Conservation (phyloP, 1,284 basidiomycete species). For the Puccinia novopanici region DNA sequence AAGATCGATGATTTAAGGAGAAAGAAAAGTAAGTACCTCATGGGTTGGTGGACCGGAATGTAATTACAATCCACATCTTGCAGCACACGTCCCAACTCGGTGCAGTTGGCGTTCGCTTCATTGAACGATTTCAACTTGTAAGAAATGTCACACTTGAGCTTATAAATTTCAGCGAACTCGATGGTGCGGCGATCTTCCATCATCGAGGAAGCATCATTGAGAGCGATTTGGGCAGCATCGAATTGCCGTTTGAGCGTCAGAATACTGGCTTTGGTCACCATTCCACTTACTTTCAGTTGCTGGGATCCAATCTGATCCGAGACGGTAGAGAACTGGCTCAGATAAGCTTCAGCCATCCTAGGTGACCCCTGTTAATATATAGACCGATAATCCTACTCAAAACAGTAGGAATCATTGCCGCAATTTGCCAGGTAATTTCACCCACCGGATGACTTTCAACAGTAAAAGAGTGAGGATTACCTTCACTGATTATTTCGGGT, state of each 20-base stretch:
- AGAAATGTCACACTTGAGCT: conserved; percentile 25
- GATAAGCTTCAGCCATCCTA: conserved; percentile 48
- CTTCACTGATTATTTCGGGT: conserved; percentile 40
- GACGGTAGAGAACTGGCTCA: conserved; percentile 33
- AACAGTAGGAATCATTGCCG: conserved; percentile 25
- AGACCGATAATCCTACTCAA: conserved; percentile 35
- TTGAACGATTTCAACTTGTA: conserved; percentile 35
- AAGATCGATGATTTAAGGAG: background rate
- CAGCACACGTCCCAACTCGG: conserved; percentile 23
- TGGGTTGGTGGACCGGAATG: background rate
- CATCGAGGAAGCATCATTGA: conserved; percentile 24
- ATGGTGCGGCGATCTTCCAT: conserved; percentile 19
- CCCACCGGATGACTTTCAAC: conserved; percentile 48
- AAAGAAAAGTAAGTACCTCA: conserved; percentile 17
- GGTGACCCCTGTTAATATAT: conserved; percentile 43
- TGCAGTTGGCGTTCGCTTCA: conserved; percentile 40
- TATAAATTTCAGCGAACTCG: conserved; percentile 41
- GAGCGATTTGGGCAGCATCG: conserved; percentile 21
- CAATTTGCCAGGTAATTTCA: conserved; percentile 47
- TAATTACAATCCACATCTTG: conserved; percentile 12
- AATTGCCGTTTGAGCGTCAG: conserved; percentile 33
- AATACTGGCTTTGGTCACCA: conserved; percentile 29
- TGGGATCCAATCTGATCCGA: conserved; percentile 39
- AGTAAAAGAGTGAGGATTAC: conserved; percentile 20
- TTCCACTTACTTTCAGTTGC: conserved; percentile 35